A percentile compares a stretch with the other conserved stretches of the same genome.
Evolutionary conservation across 164 flowering plant genomes (phyloP).

Genomic region (Vitis amurensis): DNA sequence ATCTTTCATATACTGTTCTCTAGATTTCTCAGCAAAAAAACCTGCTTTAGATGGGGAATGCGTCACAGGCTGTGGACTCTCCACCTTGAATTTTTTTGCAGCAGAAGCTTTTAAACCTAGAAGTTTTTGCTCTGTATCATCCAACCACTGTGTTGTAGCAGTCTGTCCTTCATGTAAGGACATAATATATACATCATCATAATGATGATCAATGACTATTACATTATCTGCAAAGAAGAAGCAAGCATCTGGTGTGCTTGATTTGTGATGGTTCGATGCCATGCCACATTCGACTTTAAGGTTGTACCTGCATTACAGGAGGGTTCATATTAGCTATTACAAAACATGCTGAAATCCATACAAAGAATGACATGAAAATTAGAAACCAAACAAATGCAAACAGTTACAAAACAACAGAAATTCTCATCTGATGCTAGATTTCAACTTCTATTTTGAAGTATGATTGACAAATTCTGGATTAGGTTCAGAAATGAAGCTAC

Average conservation of each 20-base stretch:
- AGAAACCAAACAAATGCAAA: not conserved
- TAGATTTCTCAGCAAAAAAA: constrained; percentile 67
- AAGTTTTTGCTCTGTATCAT: constrained; percentile 63
- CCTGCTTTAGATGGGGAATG: constrained; percentile 24
- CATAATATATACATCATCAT: constrained; percentile 69
- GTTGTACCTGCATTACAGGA: constrained; percentile 56
- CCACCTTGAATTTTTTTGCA: constrained; percentile 12
- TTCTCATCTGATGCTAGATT: too few relatives aligned
- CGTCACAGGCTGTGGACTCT: constrained; percentile 4
- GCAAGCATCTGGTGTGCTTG: constrained; percentile 91
- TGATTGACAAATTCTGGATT: too few relatives aligned
- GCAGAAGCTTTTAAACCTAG: constrained; percentile 33
- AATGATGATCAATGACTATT: constrained; percentile 72
- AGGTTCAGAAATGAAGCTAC: too few relatives aligned
- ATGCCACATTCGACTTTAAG: constrained; percentile 88
- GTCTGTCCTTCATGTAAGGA: constrained; percentile 46
- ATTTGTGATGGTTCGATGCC: constrained; percentile 56
- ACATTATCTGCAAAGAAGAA: constrained; percentile 92
- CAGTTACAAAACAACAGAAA: not conserved
- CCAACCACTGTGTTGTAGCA: constrained; percentile 56
- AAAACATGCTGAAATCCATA: not conserved
- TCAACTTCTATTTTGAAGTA: too few relatives aligned
- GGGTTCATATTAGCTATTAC: constrained; percentile 4
- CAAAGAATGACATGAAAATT: not conserved
- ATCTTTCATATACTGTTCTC: constrained; percentile 68